These are phyloP conservation scores for Aschersonia sp. DNA, from an alignment of 2,329 filamentous ascomycete species.

Conservation along the genomic window DNA sequence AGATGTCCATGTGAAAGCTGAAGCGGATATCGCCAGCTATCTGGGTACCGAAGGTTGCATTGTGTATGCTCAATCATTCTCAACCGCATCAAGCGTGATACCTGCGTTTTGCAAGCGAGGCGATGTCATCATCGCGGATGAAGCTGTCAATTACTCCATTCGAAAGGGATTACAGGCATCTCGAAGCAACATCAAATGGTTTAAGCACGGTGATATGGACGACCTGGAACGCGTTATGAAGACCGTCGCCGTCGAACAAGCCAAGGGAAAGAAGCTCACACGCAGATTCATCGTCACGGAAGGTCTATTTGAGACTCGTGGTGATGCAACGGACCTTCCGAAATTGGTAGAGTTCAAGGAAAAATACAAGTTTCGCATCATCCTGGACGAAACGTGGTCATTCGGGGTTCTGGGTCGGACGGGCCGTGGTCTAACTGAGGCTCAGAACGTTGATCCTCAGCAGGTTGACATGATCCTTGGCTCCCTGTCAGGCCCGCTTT, in stretches of 20 bases:
- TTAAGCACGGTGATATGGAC: slow-evolving; percentile 89
- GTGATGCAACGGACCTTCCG: slow-evolving; percentile 72
- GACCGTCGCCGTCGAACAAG: slow-evolving; percentile 77
- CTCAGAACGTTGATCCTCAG: slow-evolving; percentile 85
- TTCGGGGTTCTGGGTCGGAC: slow-evolving; percentile 89
- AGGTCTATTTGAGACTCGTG: slow-evolving; percentile 80
- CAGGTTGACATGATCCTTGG: slow-evolving; percentile 97
- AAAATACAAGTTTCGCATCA: slow-evolving; percentile 94
- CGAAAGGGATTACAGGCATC: slow-evolving; percentile 90
- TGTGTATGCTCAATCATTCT: slow-evolving; percentile 91
- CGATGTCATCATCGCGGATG: slow-evolving; percentile 92
- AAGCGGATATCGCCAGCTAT: slow-evolving; percentile 83
- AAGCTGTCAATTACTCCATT: slow-evolving; percentile 83
- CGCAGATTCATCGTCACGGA: slow-evolving; percentile 93
- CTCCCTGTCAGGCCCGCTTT: slow-evolving; percentile 76
- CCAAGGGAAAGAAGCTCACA: slow-evolving; percentile 71
- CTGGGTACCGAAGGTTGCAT: slow-evolving; percentile 81
- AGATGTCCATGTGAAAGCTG: slow-evolving; percentile 94
- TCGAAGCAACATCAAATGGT: slow-evolving; percentile 84
- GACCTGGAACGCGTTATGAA: slow-evolving; percentile 77
- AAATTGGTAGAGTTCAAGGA: slow-evolving; percentile 87
- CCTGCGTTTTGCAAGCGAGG: slow-evolving; percentile 94
- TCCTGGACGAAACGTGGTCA: slow-evolving; percentile 94
- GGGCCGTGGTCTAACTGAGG: slow-evolving; percentile 84
- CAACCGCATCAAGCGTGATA: slow-evolving; percentile 92